These are phyloP conservation scores for Leishmania arabica DNA, from an alignment of 208 protist genomes.

Conservation along the genomic window DNA sequence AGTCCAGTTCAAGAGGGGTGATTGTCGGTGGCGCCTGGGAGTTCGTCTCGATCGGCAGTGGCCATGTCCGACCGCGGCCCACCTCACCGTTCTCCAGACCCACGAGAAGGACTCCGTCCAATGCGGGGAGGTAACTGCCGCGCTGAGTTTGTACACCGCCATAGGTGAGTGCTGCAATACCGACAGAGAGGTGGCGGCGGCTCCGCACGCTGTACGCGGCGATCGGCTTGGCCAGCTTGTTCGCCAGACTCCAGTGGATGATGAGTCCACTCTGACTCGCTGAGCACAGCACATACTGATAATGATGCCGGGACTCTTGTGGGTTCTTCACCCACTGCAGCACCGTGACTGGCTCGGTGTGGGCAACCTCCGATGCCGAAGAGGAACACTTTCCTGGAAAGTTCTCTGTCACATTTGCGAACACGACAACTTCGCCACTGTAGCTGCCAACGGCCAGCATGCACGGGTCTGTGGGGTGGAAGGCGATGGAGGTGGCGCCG, in stretches of 20 bases:
- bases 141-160: conserved; percentile 24
- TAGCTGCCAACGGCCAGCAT: conserved; percentile 91
- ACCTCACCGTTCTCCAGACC: conserved; percentile 91
- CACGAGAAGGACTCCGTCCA: conserved; percentile 66
- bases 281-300: conserved; percentile 79
- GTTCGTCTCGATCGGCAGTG: conserved; percentile 30
- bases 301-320: conserved; percentile 49
- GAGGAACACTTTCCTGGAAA: conserved; percentile 46
- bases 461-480: conserved; percentile 78
- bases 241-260: conserved; percentile 67
- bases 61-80: conserved; percentile 62
- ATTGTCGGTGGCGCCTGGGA: conserved; percentile 15
- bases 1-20: conserved; percentile 69
- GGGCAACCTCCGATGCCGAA: conserved; percentile 28
- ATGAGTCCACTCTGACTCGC: conserved; percentile 79
- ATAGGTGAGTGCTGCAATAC: conserved; percentile 68
- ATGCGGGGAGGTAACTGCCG: conserved; percentile 38
- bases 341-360: conserved; percentile 78
- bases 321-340: conserved; percentile 81
- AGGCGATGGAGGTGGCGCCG: conserved; percentile 81
- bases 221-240: conserved; percentile 67
- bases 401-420: conserved; percentile 58
- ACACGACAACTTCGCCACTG: conserved; percentile 85
- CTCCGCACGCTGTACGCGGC: conserved; percentile 62
- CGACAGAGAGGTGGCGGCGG: conserved; percentile 50